phyloP scores from a whole-genome alignment of 2,329 filamentous ascomycete species.

The Scopulariopsis brevicaulis region DNA sequence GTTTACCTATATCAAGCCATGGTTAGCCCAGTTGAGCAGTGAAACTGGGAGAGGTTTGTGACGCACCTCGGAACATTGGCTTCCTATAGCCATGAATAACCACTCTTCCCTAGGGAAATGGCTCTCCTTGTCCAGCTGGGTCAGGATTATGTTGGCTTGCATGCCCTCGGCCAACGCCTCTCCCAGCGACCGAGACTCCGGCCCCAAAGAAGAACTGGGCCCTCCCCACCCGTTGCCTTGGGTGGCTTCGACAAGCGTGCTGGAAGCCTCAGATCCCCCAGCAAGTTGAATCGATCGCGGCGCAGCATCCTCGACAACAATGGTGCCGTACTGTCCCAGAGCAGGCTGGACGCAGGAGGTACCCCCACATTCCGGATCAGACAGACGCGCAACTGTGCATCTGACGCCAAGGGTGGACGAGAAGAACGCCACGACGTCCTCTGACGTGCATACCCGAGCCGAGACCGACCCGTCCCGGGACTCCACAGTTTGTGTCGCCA shows the following conservation, averaged over 20 bases:
- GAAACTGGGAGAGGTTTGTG: background rate
- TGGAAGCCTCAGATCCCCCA: background rate
- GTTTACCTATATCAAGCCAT: background rate
- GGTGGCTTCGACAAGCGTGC: too few relatives aligned
- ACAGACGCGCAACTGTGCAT: background rate
- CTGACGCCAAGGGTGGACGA: background rate
- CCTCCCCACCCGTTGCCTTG: background rate
- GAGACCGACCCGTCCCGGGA: background rate
- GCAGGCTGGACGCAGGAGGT: background rate
- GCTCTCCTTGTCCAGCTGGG: background rate
- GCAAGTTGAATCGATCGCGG: background rate
- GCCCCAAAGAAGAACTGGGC: background rate
- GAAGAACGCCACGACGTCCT: background rate
- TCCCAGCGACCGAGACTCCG: background rate
- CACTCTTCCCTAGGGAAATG: background rate
- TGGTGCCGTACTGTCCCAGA: background rate
- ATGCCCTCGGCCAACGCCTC: background rate
- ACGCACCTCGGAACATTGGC: background rate
- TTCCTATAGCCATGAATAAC: background rate
- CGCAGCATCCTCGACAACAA: background rate
- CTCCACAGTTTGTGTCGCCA: background rate
- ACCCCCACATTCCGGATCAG: background rate
- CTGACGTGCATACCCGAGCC: background rate
- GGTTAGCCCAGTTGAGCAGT: background rate
- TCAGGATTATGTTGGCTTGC: background rate